Base-by-base conservation (phyloP, 2,329 filamentous ascomycete species). In the Trichoderma asperellum region DNA sequence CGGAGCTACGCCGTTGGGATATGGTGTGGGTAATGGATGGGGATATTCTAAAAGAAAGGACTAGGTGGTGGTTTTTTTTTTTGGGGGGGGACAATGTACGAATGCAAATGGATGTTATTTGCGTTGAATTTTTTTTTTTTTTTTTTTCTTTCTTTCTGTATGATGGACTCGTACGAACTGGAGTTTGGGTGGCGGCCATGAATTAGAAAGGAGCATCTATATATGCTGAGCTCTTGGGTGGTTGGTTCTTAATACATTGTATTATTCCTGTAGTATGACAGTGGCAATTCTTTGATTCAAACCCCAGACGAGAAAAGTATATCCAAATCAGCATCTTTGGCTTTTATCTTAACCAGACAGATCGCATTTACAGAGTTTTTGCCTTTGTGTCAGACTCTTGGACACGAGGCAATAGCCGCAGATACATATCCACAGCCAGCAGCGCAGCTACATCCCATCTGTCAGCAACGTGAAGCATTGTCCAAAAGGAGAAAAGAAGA, bases 1-100 rank as follows among this genome's bases (percentile, higher is more conserved):
- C 18, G 87, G 85, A 21, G 87, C 87, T 4, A 89, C 87, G 32
- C 87, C 87, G 0, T 73, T 89, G 71, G 86, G 85, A 1, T 85
- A 87, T 67, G 86, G 86, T 0, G n/a, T 87, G 32, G 86, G 87
- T 10, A 88, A 88, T 67, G 87, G 87, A 59, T 89, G 87, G 87
- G 87, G 87, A 2, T 87, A 88, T 70, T 80, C 84, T 32, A 88
- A 88, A 77, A 78, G 86, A 70, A 80, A 84, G 61, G 85, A 67
- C 18, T 68, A 59, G 24, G 40, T 2, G 5, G 14, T 3, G 5
- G 16, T 12, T 29, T 7, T 4, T 18, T 2, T 40, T n/a, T n/a
- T n/a, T n/a, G n/a, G n/a, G n/a, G 14, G 14, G 24, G 11, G 12
- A 12, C 12, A 7, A 5, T 32, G 8, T 57, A 35, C n/a, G 27